Base-by-base conservation (phyloP, 2,329 filamentous ascomycete genomes). In the Pleoardoris graminearum region DNA sequence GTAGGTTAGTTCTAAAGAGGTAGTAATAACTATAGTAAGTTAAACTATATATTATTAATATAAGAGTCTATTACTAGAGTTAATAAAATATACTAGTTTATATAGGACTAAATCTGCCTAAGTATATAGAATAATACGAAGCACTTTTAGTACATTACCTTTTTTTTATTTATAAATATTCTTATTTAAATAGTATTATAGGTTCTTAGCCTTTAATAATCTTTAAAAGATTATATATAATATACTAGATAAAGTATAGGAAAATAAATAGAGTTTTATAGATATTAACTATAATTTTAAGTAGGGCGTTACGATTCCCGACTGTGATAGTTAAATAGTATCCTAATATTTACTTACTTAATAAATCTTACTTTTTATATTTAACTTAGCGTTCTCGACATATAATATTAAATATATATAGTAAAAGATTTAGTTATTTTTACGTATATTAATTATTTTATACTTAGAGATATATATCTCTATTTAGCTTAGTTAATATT, bases 181-280 rank as follows among this genome's bases (percentile, higher is more conserved):
- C 14, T 3, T 2, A 38, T 16, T 51, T 57, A 55, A 62, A n/a
- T n/a, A 45, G 19, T n/a, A 23, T 22, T 5, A 1, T 42, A 85
- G 84, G 85, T 97, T 97, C 71, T 90, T 92, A 69, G 91, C 91
- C 10, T 97, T 97, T 70, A 93, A 97, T 69, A 93, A 97, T 79
- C 91, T 91, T 2, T 97, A 93, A 93, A 97, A 97, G 77, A 79
- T 88, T 50, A 68, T 74, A 16, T 96, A 86, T 76, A 88, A 97
- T 71, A 79, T 78, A 36, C 60, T 74, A 75, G 51, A 66, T 37
- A 68, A 93, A 76, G 81, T 89, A 47, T 97, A 92, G 92, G 93
- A 97, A 77, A 90, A 96, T 70, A 89, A 96, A 71, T 97, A 93
- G 93, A 93, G 94, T 8, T 77, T 97, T 12, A 86, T 97, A 85